Conservation (phyloP, 257 asterid genomes). For the Jaltomata sinuosa region DNA sequence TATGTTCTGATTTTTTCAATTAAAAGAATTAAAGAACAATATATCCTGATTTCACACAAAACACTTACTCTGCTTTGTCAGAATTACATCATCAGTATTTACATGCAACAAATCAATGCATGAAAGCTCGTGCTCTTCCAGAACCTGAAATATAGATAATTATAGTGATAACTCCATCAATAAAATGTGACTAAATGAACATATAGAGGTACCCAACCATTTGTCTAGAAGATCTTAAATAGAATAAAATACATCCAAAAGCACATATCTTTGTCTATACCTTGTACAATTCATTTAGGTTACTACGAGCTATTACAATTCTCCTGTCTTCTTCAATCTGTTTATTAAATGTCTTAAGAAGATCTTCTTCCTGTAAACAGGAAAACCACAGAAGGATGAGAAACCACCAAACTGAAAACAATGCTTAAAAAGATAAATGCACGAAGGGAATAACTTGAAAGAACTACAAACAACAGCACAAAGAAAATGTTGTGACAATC, state of each 20-base stretch:
- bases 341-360: conserved; percentile 62
- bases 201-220: conserved; percentile 1
- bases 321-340: conserved; percentile 93
- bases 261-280: conserved; percentile 23
- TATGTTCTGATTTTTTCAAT: background rate
- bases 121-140: conserved; percentile 67
- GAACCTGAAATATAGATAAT: conserved; percentile 58
- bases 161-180: background rate
- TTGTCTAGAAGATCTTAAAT: background rate
- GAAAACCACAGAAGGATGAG: conserved; percentile 2
- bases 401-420: background rate
- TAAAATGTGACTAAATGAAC: background rate
- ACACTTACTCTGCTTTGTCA: conserved; percentile 82
- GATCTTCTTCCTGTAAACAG: conserved; percentile 81
- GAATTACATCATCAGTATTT: conserved; percentile 64
- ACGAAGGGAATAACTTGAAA: background rate
- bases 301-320: conserved; percentile 85
- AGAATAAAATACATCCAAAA: conserved; percentile 1
- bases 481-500: background rate
- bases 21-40: background rate
- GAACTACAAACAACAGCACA: background rate
- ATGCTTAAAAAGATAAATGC: background rate
- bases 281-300: conserved; percentile 75
- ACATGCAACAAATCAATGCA: conserved; percentile 76
- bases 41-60: background rate